A percentile compares a stretch with the other conserved stretches of the same genome.
These are phyloP conservation scores for Populus euphratica DNA, from an alignment of 345 rosid species.

Conservation along the genomic window DNA sequence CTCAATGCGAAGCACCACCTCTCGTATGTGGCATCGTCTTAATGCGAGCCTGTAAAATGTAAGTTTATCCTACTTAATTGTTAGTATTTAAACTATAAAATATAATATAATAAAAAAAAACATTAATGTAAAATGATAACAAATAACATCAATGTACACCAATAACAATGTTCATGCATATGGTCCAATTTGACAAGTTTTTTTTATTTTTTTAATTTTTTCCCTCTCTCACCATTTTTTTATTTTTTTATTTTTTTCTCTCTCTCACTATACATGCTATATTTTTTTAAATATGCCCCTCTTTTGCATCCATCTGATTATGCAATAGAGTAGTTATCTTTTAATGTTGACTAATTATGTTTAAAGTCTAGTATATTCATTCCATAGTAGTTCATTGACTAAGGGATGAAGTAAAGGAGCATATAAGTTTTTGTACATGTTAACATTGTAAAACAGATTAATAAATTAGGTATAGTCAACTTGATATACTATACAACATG, in stretches of 20 bases:
- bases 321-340: neutral
- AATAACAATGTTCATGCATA: neutral
- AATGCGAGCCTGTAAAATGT: neutral
- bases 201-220: neutral
- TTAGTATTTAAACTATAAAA: neutral
- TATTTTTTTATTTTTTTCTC: neutral
- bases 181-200: neutral
- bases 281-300: neutral
- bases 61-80: too few species aligned
- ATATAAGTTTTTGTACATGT: neutral
- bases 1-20: too few species aligned
- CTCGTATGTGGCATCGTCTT: neutral
- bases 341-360: neutral
- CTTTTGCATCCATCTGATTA: neutral
- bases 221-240: neutral
- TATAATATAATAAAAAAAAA: neutral
- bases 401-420: neutral
- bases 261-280: neutral
- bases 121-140: neutral
- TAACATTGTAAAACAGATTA: neutral
- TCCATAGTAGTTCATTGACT: neutral
- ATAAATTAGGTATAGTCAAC: neutral
- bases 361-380: neutral
- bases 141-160: neutral
- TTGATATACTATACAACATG: too few species aligned